Evolutionary conservation across 257 asterid species (phyloP), one percentile per base, ranked within the genome.

Genomic region (Jasminum sambac): DNA sequence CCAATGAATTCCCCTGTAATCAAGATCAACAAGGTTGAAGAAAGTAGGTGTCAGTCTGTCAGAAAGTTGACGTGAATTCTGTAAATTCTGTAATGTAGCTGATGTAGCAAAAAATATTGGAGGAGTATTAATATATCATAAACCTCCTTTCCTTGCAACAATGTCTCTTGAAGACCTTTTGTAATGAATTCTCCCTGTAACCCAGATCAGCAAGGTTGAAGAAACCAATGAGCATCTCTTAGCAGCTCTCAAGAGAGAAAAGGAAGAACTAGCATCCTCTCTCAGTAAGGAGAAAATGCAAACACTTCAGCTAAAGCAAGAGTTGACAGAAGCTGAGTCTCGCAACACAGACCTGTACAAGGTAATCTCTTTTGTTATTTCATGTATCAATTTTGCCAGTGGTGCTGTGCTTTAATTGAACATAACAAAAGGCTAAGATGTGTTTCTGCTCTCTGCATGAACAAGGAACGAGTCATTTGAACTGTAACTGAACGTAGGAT

Each of bases 291-390:
- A 95, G 87, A 91, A 81, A 81, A 67, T 75, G 78, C 89, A 81
- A 79, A 76, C 87, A 10, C 68, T 77, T 71, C 87, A 87, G 78
- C 87, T 91, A 72, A 91, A 84, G 81, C 88, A 86, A 73, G 96
- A 95, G 72, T 70, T 89, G 69, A 74, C 76, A 10, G 95, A 91
- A 57, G 87, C 89, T 38, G 95, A 89, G 83, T 73, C 88, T 79
- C 95, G 86, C 75, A 85, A 80, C 77, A 64, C 86, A 21, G 95
- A 91, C 72, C 78, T 91, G 73, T 89, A 89, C 86, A 88, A 89
- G 98, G 99, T 91, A 82, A 77, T 64, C 58, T 61, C 75, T 34
- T 71, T 57, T 67, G 43, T 73, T 48, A 64, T 69, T 72, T 79
- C 64, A 48, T 8, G 42, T 24, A 42, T 64, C 43, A 44, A 57